Evolutionary conservation across 176 grass and related monocot species (phyloP), one percentile per base, ranked within the genome.

Genomic region (Puccinellia tenuiflora): DNA sequence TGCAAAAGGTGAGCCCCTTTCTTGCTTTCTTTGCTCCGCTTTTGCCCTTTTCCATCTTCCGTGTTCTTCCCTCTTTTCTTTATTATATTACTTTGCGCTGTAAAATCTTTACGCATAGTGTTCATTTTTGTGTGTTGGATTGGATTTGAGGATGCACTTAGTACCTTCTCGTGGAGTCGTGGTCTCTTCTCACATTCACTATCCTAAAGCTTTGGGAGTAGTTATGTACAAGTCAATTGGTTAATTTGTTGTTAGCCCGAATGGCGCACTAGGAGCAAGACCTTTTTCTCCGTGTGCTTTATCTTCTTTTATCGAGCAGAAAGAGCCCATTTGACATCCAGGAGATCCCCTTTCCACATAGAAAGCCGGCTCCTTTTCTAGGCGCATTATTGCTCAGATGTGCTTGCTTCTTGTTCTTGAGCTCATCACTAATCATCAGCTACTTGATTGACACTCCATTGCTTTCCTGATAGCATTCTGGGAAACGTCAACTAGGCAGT

Each of bases 1-100:
- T 99, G 68, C 87, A 96, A 84, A 94, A 94, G 93, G 97, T 99
- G 16, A 13, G 10, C 67, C 43, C 60, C 52, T 91, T 91, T 84
- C 35, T 50, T 84, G 38, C 52, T 39, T 86, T 29, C 28, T 85
- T 61, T 52, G 51, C 42, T 28, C 21, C 35, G 81, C 61, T 53
- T 52, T 53, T 16, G 13, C 30, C 48, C n/a, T n/a, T 77, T 85
- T 73, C 3, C 43, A 25, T 5, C 69, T 73, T 39, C 77, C 62
- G 5, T 56, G 57, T 38, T 47, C 73, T 78, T 78, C 45, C 52
- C 25, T 43, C 24, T 59, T 15, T 52, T 20, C 33, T 21, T 43
- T 42, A 14, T 15, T 5, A 5, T 73, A n/a, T n/a, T n/a, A 73
- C 26, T 7, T 59, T 55, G 14, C 30, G 4, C 42, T 66, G 29